Evolutionary conservation across 163 green algal species (phyloP).

Genomic region (Scenedesmus sp.): DNA sequence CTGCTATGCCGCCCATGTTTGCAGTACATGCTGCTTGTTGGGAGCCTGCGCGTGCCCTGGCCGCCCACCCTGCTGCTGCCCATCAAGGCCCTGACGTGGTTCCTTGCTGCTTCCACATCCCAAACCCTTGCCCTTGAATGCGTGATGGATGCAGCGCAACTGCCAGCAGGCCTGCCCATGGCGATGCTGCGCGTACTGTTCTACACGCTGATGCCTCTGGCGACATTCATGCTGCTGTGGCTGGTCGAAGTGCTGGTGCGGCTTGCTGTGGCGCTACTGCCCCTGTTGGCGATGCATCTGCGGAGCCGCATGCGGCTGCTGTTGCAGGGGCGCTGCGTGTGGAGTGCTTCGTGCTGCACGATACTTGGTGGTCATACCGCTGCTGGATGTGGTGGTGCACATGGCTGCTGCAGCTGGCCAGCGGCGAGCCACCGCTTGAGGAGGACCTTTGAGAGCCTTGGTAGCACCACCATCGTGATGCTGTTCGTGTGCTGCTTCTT

Average conservation of each 20-base stretch:
- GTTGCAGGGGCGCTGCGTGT: neutral
- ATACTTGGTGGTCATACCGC: neutral
- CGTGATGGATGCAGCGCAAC: neutral
- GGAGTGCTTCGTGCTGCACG: neutral
- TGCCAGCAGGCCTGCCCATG: neutral
- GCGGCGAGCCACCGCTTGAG: neutral
- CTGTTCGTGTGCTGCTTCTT: conserved; percentile 13
- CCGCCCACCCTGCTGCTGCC: conserved; percentile 3
- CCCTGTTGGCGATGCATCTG: neutral
- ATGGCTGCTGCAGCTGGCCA: neutral
- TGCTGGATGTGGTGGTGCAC: neutral
- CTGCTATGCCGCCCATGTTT: neutral
- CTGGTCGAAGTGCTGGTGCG: neutral
- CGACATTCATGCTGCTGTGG: neutral
- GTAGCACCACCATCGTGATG: neutral
- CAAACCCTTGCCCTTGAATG: conserved; percentile 36
- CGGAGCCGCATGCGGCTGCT: neutral
- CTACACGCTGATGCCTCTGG: conserved; percentile 32
- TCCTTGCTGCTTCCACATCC: neutral
- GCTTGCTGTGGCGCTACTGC: neutral
- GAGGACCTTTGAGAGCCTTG: neutral
- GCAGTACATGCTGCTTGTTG: conserved; percentile 47
- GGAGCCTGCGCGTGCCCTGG: conserved; percentile 30
- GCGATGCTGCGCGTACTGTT: conserved; percentile 2
- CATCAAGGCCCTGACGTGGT: conserved; percentile 24